Conservation (phyloP, 2,329 filamentous ascomycete genomes). For the Berkeleyomyces basicola region DNA sequence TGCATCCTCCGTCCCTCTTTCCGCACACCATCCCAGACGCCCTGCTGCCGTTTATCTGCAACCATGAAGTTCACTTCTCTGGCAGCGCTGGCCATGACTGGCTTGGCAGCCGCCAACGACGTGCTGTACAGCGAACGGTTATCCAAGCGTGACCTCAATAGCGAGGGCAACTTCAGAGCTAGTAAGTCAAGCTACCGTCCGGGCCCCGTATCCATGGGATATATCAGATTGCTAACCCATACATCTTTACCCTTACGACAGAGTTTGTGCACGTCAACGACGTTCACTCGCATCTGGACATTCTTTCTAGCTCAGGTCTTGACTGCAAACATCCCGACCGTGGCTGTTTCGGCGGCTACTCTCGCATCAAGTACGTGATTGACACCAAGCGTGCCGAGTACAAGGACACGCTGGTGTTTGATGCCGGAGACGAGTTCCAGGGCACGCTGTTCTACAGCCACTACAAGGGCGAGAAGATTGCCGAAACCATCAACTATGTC, state of each 20-base stretch:
- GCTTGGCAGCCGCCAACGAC: conserved; percentile 26
- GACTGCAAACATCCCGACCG: conserved; percentile 39
- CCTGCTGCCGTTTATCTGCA: neutral
- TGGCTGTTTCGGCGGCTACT: conserved; percentile 48
- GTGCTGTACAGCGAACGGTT: conserved; percentile 32
- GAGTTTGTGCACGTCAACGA: conserved; percentile 56
- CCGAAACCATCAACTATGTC: conserved; percentile 46
- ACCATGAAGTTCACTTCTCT: conserved; percentile 10
- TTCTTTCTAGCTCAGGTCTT: conserved; percentile 43
- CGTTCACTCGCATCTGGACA: conserved; percentile 48
- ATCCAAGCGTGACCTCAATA: conserved; percentile 32
- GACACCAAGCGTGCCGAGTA: conserved; percentile 38
- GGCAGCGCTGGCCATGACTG: conserved; percentile 16
- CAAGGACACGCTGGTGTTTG: conserved; percentile 45
- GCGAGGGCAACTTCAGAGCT: conserved; percentile 35
- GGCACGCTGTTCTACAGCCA: conserved; percentile 52
- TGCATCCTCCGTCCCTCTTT: neutral
- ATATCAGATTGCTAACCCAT: neutral
- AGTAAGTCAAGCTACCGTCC: conserved; percentile 20
- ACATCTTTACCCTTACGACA: conserved; percentile 14
- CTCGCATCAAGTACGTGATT: conserved; percentile 44
- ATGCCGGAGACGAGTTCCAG: conserved; percentile 54
- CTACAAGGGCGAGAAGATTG: conserved; percentile 52
- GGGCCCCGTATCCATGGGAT: no score
- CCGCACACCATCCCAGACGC: neutral